phyloP scores from a whole-genome alignment of 2,329 filamentous ascomycete genomes.

The Paecilomyces fulvus region DNA sequence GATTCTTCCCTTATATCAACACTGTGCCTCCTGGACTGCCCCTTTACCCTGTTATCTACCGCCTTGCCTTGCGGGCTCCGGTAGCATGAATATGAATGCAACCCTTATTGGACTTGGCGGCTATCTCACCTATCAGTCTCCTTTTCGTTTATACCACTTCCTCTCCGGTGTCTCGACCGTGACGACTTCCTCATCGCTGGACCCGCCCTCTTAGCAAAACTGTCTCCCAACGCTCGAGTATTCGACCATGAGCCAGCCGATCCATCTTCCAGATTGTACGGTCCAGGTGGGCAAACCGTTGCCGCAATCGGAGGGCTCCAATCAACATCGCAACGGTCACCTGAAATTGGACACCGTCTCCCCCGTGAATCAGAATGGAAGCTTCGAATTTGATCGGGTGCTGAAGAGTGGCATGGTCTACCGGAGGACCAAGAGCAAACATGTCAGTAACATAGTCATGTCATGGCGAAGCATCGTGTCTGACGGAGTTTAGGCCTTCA shows the following conservation, averaged over 20 bases:
- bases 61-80: not conserved
- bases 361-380: constrained; percentile 87
- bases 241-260: constrained; percentile 15
- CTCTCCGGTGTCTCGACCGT: not conserved
- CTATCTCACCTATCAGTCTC: not conserved
- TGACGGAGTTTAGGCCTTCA: constrained; percentile 26
- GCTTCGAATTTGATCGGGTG: constrained; percentile 91
- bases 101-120: not conserved
- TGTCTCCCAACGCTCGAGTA: constrained; percentile 13
- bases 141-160: not conserved
- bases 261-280: constrained; percentile 18
- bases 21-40: not conserved
- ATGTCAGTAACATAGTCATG: constrained; percentile 46
- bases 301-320: constrained; percentile 12
- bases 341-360: constrained; percentile 60
- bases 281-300: constrained; percentile 14
- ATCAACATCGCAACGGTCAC: constrained; percentile 34
- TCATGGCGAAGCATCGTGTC: constrained; percentile 10
- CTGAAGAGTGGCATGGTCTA: constrained; percentile 80
- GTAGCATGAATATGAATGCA: not conserved
- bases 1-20: not conserved
- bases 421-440: constrained; percentile 88
- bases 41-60: not conserved
- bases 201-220: not conserved
- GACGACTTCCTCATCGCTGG: not conserved